Percentiles rank a stretch among this genome's conserved stretches.
Conservation (phyloP, 345 rosid species). For the Mercurialis annua region DNA sequence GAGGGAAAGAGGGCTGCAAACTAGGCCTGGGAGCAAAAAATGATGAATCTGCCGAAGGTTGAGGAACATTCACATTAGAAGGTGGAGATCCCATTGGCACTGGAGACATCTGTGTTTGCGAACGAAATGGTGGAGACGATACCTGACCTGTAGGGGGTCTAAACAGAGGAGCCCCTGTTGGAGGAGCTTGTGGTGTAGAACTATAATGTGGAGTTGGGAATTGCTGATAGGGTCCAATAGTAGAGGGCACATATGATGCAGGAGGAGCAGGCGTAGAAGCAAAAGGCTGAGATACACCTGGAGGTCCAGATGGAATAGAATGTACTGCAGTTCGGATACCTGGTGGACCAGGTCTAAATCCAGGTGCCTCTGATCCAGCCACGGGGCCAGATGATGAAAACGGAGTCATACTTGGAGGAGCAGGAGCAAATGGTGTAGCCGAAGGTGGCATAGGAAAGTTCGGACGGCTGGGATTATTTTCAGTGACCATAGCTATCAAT, state of each 20-base stretch:
- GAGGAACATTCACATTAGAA: constrained; percentile 36
- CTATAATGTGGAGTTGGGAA: constrained; percentile 55
- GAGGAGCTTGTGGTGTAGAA: constrained; percentile 40
- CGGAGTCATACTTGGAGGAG: constrained; percentile 53
- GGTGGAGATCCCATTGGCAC: constrained; percentile 62
- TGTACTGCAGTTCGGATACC: constrained; percentile 41
- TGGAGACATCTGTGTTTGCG: constrained; percentile 48
- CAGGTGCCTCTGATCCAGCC: constrained; percentile 42
- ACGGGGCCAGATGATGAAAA: constrained; percentile 55
- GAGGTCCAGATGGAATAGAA: constrained; percentile 40
- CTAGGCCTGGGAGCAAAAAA: constrained; percentile 37
- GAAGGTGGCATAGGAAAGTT: constrained; percentile 52
- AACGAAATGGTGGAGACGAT: constrained; percentile 39
- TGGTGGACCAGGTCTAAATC: constrained; percentile 49
- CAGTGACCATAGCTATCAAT: constrained; percentile 53
- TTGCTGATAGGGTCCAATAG: constrained; percentile 48
- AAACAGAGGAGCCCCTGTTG: constrained; percentile 39
- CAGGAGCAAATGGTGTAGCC: constrained; percentile 54
- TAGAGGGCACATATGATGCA: constrained; percentile 48
- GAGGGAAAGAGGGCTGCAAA: constrained; percentile 51
- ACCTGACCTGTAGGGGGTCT: constrained; percentile 56
- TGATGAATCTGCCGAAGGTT: constrained; percentile 35
- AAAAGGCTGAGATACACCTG: constrained; percentile 36
- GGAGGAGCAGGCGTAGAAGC: constrained; percentile 55
- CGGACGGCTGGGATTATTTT: constrained; percentile 63